Conservation (phyloP, 148 eudicot genomes). For the Vaccinium corymbosum region DNA sequence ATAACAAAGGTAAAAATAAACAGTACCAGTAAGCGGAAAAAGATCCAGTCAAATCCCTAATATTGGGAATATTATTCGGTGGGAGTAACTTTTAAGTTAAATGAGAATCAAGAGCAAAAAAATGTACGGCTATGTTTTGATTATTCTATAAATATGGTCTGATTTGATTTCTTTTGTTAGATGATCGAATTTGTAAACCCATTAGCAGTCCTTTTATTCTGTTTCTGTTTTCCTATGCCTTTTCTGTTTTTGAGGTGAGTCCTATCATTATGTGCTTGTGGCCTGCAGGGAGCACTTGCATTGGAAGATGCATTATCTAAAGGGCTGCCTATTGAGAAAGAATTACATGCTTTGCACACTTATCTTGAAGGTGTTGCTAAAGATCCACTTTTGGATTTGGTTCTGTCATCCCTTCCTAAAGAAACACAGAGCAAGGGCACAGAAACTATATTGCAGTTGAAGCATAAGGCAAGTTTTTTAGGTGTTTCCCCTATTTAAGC, state of each 20-base stretch:
- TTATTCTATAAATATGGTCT: not conserved
- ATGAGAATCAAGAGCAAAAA: not conserved
- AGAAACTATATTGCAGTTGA: slow-evolving; percentile 59
- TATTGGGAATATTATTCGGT: not conserved
- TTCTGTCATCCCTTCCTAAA: slow-evolving; percentile 79
- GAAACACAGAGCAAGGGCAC: slow-evolving; percentile 71
- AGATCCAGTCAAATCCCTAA: not conserved
- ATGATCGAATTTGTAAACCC: not conserved
- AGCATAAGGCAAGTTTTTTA: slow-evolving; percentile 58
- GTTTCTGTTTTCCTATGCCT: not conserved
- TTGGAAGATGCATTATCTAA: slow-evolving; percentile 87
- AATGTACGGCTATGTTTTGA: not conserved
- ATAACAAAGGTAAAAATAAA: not conserved
- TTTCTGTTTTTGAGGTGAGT: not conserved
- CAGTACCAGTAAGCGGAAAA: not conserved
- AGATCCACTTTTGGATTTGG: slow-evolving; percentile 72
- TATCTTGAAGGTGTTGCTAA: slow-evolving; percentile 59
- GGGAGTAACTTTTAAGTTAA: not conserved
- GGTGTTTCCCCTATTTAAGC: not conserved
- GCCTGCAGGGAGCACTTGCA: slow-evolving; percentile 76
- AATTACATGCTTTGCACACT: slow-evolving; percentile 53
- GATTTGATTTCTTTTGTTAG: not conserved
- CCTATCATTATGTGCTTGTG: not conserved
- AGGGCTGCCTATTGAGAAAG: slow-evolving; percentile 81
- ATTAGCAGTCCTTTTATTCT: not conserved